Evolutionary conservation across 331 rosid genomes (phyloP), one percentile per base, ranked within the genome.

Genomic region (Malus hybrid): DNA sequence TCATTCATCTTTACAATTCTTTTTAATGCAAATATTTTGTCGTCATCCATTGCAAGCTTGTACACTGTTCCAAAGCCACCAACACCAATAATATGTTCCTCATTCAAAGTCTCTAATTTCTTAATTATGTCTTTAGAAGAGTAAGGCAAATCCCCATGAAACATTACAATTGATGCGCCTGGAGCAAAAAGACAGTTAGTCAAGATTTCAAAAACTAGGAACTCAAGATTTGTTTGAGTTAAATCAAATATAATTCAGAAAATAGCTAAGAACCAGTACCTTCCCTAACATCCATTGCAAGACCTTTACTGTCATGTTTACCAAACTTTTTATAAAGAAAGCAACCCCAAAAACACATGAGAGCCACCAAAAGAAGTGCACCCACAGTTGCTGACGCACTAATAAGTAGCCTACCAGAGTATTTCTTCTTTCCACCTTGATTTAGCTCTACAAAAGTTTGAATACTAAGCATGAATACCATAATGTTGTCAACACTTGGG

Each of bases 341-440:
- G 87, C 97, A 95, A 70, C 99, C 99, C 99, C 99, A 95, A 81
- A 95, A 95, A 80, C 99, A 95, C 97, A 95, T 95, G 69, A 95
- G 97, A 70, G 99, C 99, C 67, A 95, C 99, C 82, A 95, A 88
- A 84, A 95, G 99, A 55, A 95, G 87, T 46, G 98, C 99, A 16
- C 99, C 99, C 76, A 95, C 96, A 70, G 99, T 95, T 74, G 99
- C 98, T 31, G 89, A 89, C 70, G 99, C 99, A 87, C 99, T 95
- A 78, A 95, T 95, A 80, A 95, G 91, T 59, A 95, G 89, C 46
- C 97, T 89, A 20, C 96, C 99, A 71, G 99, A 90, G 83, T 95
- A 90, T 68, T 90, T 95, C 88, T 76, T 92, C 88, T 83, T 92
- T 56, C 75, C 92, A 31, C 63, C 78, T 86, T 77, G 87, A 77